Base-by-base conservation (phyloP, 2,329 filamentous ascomycete species). In the Davidsoniella eucalypti region DNA sequence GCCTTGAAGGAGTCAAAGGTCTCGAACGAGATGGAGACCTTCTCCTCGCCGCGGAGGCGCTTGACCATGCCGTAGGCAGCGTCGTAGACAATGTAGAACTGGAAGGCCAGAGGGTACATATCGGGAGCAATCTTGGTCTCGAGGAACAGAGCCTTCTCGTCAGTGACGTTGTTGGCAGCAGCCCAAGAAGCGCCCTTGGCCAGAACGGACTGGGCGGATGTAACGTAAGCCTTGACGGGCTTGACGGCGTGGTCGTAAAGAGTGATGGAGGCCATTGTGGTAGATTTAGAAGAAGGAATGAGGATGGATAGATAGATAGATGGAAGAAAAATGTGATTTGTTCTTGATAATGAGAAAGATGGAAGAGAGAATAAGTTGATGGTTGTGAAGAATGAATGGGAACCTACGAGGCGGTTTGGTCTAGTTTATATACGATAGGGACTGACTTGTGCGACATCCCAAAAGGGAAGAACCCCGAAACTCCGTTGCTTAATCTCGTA, bases 41-140 rank as follows among this genome's bases (percentile, higher is more conserved):
- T 36, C n/a, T 42, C 39, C 26, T 48, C 39, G 25, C 36, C 44
- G 42, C 44, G 44, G 10, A 54, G 16, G 45, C 49, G 52, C 5
- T 10, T 16, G 41, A 49, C 49, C 2, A 51, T 4, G 17, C n/a
- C 1, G 10, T 37, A 17, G 40, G 41, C 29, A 6, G n/a, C 9
- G n/a, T 45, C 21, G 33, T 40, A 37, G 49, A 43, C 2, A n/a
- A 51, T 26, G 48, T 41, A 38, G 25, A 54, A 42, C 51, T 67
- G 64, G 57, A 63, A 63, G 36, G 47, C 54, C 17, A 68, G 58
- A 12, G 63, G 62, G 12, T 57, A 54, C 61, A 67, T 66, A 57
- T 66, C 65, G 2, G 60, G 56, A 40, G 52, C 39, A 2, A 67
- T 57, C 3, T 57, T 52, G 18, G 58, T 55, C 14, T 54, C 43